Evolutionary conservation across 1,284 basidiomycete species (phyloP).

Genomic region (Microbotryum silenes-acaulis): DNA sequence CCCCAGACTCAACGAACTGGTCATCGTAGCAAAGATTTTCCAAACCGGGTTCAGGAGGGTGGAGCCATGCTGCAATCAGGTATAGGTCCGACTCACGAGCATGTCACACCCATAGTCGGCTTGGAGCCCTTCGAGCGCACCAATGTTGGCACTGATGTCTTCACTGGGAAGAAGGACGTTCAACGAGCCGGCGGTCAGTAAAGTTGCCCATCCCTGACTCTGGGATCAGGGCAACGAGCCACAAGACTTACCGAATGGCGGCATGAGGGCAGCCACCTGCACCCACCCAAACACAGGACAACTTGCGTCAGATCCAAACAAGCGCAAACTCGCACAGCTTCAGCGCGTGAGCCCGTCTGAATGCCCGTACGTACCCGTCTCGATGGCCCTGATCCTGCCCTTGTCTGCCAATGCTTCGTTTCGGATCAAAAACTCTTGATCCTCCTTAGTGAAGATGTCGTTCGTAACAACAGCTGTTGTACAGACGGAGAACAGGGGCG

Average conservation of each 20-base stretch:
- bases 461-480: conserved; percentile 79
- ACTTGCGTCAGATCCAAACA: too few relatives aligned
- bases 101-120: conserved; percentile 53
- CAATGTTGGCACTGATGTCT: conserved; percentile 94
- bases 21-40: conserved; percentile 1
- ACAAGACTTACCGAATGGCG: conserved; percentile 53
- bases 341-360: neutral
- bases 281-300: too few relatives aligned
- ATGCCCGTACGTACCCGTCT: conserved; percentile 52
- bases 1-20: conserved; percentile 88
- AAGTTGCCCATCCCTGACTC: neutral
- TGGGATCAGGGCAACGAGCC: neutral
- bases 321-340: neutral
- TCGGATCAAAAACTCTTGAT: conserved; percentile 92
- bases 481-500: neutral
- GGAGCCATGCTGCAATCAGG: neutral
- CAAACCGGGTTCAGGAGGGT: neutral
- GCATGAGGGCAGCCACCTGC: conserved; percentile 85
- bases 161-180: conserved; percentile 51
- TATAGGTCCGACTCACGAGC: conserved; percentile 19
- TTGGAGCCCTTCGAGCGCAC: conserved; percentile 89
- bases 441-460: conserved; percentile 91
- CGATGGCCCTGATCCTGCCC: conserved; percentile 86
- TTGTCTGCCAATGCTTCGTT: conserved; percentile 72
- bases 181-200: too few relatives aligned